These are phyloP conservation scores for Didymella sp. DNA, from an alignment of 2,329 filamentous ascomycete genomes.

Conservation along the genomic window DNA sequence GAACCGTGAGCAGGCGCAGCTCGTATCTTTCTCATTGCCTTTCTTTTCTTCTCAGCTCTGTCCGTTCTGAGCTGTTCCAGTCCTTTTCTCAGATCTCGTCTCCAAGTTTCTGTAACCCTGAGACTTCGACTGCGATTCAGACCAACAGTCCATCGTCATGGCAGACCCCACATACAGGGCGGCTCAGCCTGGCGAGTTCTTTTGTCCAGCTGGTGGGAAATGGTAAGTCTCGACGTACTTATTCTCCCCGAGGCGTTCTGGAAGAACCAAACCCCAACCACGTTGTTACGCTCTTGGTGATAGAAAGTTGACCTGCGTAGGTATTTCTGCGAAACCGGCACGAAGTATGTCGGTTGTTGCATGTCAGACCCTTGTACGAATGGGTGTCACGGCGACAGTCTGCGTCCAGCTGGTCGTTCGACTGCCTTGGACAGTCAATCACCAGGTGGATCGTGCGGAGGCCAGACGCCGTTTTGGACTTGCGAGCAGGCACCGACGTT, in stretches of 20 bases:
- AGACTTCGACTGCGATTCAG: not conserved
- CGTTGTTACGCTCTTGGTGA: not conserved
- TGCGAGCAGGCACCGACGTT: conserved; percentile 42
- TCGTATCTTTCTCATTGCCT: not conserved
- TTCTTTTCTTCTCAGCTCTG: not conserved
- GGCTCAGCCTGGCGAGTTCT: conserved; percentile 24
- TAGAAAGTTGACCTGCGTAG: not conserved
- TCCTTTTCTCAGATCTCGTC: not conserved
- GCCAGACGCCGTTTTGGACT: conserved; percentile 42
- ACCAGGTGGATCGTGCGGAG: conserved; percentile 37
- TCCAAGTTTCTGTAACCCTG: not conserved
- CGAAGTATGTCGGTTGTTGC: conserved; percentile 50
- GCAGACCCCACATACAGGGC: conserved; percentile 14
- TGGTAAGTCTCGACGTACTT: conserved; percentile 13
- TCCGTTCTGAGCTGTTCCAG: not conserved
- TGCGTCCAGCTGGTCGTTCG: conserved; percentile 43
- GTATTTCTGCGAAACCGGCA: conserved; percentile 25
- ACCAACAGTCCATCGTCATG: not conserved
- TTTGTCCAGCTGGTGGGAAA: conserved; percentile 21
- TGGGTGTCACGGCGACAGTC: conserved; percentile 39
- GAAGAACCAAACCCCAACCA: not conserved
- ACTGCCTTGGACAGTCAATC: conserved; percentile 36
- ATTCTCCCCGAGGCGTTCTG: not conserved
- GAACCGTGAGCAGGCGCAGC: not conserved
- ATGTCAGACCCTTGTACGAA: conserved; percentile 42